Evolutionary conservation across 2,329 filamentous ascomycete species (phyloP), one percentile per base, ranked within the genome.

Genomic region (Pseudogymnoascus sp.): DNA sequence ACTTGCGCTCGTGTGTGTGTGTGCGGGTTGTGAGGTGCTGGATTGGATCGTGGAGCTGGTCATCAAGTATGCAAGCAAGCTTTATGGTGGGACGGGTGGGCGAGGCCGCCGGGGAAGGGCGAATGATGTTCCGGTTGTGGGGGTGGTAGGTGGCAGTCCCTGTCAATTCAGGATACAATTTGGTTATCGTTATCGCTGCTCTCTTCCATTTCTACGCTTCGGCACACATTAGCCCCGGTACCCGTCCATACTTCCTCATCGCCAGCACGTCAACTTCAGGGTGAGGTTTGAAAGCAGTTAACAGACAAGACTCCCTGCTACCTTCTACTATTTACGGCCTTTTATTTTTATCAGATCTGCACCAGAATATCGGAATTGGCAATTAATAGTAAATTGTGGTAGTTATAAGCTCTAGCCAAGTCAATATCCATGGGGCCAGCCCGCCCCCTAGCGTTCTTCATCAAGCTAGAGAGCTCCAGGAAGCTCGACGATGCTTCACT

Each of bases 21-120:
- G 47, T 54, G 28, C 47, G 25, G n/a, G 5, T 20, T 33, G 47
- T 54, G 47, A 54, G 28, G 9, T 33, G 47, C 28, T 54, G 47
- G 47, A 54, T 33, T 54, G 47, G 47, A 54, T 54, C 47, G n/a
- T 54, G 47, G 47, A 54, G 47, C 47, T 54, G n/a, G 25, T 33
- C 28, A 33, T n/a, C 28, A 18, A 18, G 47, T 33, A 54, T 54
- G n/a, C 7, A 12, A 54, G 43, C 25, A 50, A 33, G 47, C 47
- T 54, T 54, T 54, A 33, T 33, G 47, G 47, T 33, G 43, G 25
- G 43, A 50, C 47, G 28, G 47, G 47, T 18, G 47, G 47, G 8
- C 28, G 47, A 54, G 28, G 47, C 25, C 25, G 47, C n/a, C 28
- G 41, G 28, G 28, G n/a, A 16, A 18, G 43, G 43, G 43, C 3